phyloP scores from a whole-genome alignment of 768 basidiomycete genomes.

The Lactifluus pinguis region DNA sequence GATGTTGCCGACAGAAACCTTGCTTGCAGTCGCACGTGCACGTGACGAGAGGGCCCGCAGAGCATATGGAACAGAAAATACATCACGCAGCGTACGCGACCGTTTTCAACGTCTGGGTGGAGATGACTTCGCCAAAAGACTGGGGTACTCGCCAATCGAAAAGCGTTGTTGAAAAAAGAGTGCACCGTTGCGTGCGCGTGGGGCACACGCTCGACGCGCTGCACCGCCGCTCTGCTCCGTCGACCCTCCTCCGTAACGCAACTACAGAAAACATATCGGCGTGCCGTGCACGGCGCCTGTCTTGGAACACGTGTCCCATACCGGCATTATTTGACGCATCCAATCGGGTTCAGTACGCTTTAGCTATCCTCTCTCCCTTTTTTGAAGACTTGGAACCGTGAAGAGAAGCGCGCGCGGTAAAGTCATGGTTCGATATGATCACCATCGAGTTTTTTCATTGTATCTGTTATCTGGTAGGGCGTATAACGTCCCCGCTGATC shows the following conservation, averaged over 20 bases:
- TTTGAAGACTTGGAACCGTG: slow-evolving; percentile 60
- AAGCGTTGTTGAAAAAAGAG: no score
- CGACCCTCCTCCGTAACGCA: no score
- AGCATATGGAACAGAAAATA: no score
- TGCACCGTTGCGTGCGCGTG: no score
- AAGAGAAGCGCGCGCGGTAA: slow-evolving; percentile 48
- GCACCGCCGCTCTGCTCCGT: slow-evolving; percentile 66
- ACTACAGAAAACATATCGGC: no score
- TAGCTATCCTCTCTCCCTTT: neutral
- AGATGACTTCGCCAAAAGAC: no score
- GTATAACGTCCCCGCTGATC: slow-evolving; percentile 80
- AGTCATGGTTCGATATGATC: slow-evolving; percentile 38
- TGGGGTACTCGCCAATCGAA: no score
- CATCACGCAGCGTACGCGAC: no score
- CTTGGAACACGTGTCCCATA: slow-evolving; percentile 67
- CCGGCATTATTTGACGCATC: slow-evolving; percentile 89
- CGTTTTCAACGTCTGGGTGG: no score
- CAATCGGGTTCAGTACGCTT: slow-evolving; percentile 76
- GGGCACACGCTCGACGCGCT: slow-evolving; percentile 67
- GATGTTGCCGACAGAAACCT: no score
- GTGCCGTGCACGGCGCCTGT: slow-evolving; percentile 39
- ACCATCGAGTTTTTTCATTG: slow-evolving; percentile 60
- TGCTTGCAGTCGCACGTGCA: no score
- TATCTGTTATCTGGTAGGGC: slow-evolving; percentile 33
- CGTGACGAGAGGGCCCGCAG: no score